These are phyloP conservation scores for Excoecaria cochinchinensis DNA, from an alignment of 345 rosid genomes.

Conservation along the genomic window DNA sequence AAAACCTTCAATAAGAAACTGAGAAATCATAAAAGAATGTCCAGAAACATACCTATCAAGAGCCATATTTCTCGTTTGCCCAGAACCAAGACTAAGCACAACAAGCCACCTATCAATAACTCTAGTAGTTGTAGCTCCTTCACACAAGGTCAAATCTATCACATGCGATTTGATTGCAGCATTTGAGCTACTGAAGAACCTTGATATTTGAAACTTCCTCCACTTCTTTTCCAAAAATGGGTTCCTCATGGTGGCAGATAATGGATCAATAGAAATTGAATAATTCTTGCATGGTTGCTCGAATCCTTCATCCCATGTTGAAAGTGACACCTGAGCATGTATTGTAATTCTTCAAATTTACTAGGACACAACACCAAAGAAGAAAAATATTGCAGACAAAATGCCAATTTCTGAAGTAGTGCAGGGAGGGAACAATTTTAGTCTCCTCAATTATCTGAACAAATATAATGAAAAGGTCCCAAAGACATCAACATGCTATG, in stretches of 20 bases:
- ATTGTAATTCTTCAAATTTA: slow-evolving; percentile 2
- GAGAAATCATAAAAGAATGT: slow-evolving; percentile 7
- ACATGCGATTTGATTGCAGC: slow-evolving; percentile 70
- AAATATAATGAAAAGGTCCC: neutral
- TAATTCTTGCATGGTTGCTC: slow-evolving; percentile 52
- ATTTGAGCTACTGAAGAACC: slow-evolving; percentile 80
- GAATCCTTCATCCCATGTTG: slow-evolving; percentile 81
- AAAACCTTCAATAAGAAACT: neutral
- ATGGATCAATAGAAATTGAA: slow-evolving; percentile 61
- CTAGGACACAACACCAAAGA: neutral
- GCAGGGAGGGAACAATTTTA: neutral
- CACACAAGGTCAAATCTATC: slow-evolving; percentile 62
- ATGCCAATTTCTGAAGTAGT: neutral
- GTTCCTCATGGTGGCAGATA: slow-evolving; percentile 68
- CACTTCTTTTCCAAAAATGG: slow-evolving; percentile 88
- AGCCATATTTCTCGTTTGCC: slow-evolving; percentile 98
- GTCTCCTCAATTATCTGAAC: neutral
- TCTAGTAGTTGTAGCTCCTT: slow-evolving; percentile 52
- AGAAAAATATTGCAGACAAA: neutral
- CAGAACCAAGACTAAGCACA: slow-evolving; percentile 85
- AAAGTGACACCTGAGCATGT: slow-evolving; percentile 65
- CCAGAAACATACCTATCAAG: slow-evolving; percentile 71
- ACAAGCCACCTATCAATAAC: slow-evolving; percentile 84
- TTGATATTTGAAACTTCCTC: slow-evolving; percentile 87
- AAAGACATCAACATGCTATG: neutral